Evolutionary conservation across 169 alveolate species (phyloP).

Genomic region (Plasmodium yoelii): DNA sequence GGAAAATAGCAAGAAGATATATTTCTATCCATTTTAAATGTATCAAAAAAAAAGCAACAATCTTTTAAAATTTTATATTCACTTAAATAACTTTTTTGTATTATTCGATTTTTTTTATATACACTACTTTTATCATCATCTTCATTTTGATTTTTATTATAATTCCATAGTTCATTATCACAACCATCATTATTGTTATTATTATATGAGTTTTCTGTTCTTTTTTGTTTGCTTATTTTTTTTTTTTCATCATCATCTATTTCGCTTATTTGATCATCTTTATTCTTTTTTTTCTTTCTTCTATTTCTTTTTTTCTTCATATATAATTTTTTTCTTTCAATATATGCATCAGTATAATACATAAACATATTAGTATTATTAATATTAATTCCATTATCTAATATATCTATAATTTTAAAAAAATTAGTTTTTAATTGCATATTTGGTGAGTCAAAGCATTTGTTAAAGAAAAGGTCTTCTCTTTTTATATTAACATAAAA

Average conservation of each 20-base stretch:
- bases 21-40: conserved; percentile 72
- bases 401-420: conserved; percentile 29
- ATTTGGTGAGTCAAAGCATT: conserved; percentile 25
- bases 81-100: conserved; percentile 64
- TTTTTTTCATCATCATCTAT: background rate
- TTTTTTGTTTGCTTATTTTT: background rate
- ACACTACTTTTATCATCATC: background rate
- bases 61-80: conserved; percentile 73
- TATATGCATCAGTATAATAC: background rate
- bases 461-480: conserved; percentile 69
- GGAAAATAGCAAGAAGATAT: conserved; percentile 69
- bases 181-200: background rate
- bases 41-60: conserved; percentile 62
- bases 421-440: conserved; percentile 25
- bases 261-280: background rate
- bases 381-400: background rate
- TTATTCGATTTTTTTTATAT: conserved; percentile 13
- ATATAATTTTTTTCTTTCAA: background rate
- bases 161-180: too few relatives aligned
- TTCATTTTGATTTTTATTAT: too few relatives aligned
- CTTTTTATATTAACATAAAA: conserved; percentile 59
- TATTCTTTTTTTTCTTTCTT: conserved; percentile 10
- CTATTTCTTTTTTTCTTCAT: background rate
- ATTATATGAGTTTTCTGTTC: background rate
- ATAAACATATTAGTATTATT: conserved; percentile 1